Evolutionary conservation across 441 rosid species (phyloP), one percentile per base, ranked within the genome.

Genomic region (Manihot esculenta): DNA sequence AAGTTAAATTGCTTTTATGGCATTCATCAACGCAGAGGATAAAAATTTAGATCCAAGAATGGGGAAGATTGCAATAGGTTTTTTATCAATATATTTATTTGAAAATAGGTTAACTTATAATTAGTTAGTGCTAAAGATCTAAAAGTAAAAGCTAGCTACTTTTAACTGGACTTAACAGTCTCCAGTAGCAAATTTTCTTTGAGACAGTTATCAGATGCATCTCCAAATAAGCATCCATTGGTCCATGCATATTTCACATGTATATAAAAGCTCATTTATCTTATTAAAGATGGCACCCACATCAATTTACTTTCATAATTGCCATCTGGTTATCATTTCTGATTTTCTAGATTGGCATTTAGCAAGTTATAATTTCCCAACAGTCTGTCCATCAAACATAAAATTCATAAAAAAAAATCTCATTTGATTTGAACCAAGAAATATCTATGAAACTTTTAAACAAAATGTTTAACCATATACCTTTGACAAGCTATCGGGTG

Each of bases 401-500:
- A 56, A 57, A 27, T 5, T 54, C 13, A 13, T 62, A 42, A 62
- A 1, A 62, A 53, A 53, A 24, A 42, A 53, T 33, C 38, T 21
- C 23, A n/a, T 58, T 44, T 27, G 20, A n/a, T 58, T 45, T 68
- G 13, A 54, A 20, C 33, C 24, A 38, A 61, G 18, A 38, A 38
- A 35, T 17, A 50, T 56, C 8, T 7, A 54, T 24, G 18, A 59
- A 33, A 63, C 57, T 24, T 48, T 63, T 53, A 49, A 57, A 68
- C 20, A 45, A 54, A 56, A 33, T 69, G 48, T 35, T 67, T 23
- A 62, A 58, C 47, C 51, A 69, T 62, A 49, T 82, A 94, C 99
- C 94, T 88, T 92, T 38, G 96, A 92, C 66, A 94, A 84, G 74
- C 93, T 84, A 79, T 90, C 84, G 58, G 99, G 91, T 64, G 97